Evolutionary conservation across 768 basidiomycete species (phyloP).

Genomic region (Termitomyces sp.): DNA sequence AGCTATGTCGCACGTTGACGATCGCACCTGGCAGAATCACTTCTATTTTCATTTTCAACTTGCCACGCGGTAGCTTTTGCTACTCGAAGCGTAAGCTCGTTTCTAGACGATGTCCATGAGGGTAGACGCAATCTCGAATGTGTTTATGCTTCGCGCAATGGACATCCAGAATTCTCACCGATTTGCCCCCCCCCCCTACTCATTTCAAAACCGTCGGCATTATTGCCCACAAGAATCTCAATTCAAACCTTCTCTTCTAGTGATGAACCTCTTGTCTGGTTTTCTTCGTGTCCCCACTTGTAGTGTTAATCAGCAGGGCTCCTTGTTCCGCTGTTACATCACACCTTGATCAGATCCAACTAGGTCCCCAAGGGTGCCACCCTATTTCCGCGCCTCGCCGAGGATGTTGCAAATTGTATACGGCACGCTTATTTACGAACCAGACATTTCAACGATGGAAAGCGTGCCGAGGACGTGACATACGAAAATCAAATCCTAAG

Average conservation of each 20-base stretch:
- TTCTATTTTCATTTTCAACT: neutral
- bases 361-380: constrained; percentile 56
- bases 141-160: neutral
- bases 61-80: neutral
- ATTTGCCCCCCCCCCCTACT: neutral
- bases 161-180: neutral
- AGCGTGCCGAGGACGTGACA: constrained; percentile 43
- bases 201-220: neutral
- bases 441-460: constrained; percentile 29
- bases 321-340: neutral
- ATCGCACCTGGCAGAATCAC: neutral
- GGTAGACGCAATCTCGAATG: neutral
- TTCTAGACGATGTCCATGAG: neutral
- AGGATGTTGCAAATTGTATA: constrained; percentile 48
- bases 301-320: neutral
- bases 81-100: neutral
- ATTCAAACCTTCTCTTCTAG: neutral
- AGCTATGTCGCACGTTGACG: neutral
- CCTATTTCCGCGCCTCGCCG: constrained; percentile 47
- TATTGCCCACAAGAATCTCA: neutral
- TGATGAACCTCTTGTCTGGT: neutral
- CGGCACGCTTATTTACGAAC: too few relatives aligned
- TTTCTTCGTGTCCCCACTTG: neutral
- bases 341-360: constrained; percentile 23
- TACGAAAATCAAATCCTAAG: constrained; percentile 36